Conservation (phyloP, 805 yeast genomes). For the Ogataea methanolica region DNA sequence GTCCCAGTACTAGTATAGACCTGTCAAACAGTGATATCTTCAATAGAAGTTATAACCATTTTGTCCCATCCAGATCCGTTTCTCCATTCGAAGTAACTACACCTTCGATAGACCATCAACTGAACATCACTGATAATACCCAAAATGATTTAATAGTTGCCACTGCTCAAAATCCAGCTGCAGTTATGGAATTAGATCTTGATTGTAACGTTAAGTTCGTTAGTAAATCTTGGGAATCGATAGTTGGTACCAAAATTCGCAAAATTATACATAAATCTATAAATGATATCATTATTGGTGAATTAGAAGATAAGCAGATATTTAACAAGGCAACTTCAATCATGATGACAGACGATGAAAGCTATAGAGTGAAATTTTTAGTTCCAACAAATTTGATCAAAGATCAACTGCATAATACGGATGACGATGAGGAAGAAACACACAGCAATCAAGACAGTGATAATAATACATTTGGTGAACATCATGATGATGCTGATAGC, state of each 20-base stretch:
- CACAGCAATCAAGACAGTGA: slow-evolving; percentile 1
- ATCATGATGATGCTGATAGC: too few species aligned
- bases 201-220: slow-evolving; percentile 74
- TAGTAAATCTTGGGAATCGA: slow-evolving; percentile 70
- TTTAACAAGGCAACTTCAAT: slow-evolving; percentile 65
- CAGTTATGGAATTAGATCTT: slow-evolving; percentile 79
- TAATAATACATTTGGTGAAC: background rate
- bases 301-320: slow-evolving; percentile 57
- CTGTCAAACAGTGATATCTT: too few species aligned
- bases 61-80: slow-evolving; percentile 16
- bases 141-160: slow-evolving; percentile 50
- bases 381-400: slow-evolving; percentile 33
- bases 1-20: background rate
- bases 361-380: slow-evolving; percentile 71
- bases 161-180: slow-evolving; percentile 65
- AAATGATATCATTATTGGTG: slow-evolving; percentile 60
- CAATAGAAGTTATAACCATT: too few species aligned
- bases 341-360: slow-evolving; percentile 69
- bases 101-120: slow-evolving; percentile 11
- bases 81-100: slow-evolving; percentile 15
- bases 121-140: slow-evolving; percentile 5
- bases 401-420: background rate
- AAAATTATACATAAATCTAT: slow-evolving; percentile 57
- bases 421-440: slow-evolving; percentile 15
- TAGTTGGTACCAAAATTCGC: slow-evolving; percentile 62